phyloP scores from a whole-genome alignment of 768 basidiomycete genomes.

The Clitopilus hobsonii region DNA sequence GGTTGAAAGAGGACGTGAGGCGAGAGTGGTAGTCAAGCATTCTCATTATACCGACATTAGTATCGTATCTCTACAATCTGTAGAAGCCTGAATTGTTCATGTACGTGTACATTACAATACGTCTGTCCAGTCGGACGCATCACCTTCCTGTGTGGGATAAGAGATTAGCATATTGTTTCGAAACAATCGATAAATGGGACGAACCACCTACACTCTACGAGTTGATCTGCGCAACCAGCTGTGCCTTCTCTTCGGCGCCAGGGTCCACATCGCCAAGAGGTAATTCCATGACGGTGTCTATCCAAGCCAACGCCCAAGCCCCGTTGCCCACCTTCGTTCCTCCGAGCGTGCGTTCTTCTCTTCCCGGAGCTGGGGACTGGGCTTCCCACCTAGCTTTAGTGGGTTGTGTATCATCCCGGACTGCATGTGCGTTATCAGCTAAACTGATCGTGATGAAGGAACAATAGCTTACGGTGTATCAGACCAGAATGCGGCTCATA shows the following conservation, averaged over 20 bases:
- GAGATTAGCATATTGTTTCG: no score
- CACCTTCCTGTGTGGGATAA: no score
- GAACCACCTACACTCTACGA: not conserved
- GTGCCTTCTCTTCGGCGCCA: not conserved
- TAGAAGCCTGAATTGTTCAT: no score
- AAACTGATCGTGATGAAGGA: slow-evolving; percentile 2
- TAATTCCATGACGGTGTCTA: slow-evolving; percentile 55
- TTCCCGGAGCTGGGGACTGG: slow-evolving; percentile 39
- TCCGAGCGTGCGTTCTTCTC: slow-evolving; percentile 45
- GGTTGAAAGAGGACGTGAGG: not conserved
- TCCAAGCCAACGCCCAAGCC: slow-evolving; percentile 79
- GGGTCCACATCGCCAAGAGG: not conserved
- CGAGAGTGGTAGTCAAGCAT: not conserved
- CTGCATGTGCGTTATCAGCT: slow-evolving; percentile 27
- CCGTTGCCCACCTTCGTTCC: slow-evolving; percentile 73
- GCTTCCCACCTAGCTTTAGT: slow-evolving; percentile 58
- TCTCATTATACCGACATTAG: not conserved
- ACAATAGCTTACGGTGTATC: slow-evolving; percentile 56
- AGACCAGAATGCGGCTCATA: slow-evolving; percentile 82
- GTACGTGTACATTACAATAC: no score
- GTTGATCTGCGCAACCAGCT: not conserved
- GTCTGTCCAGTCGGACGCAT: no score
- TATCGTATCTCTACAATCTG: not conserved
- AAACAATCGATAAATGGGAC: not conserved
- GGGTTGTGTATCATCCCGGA: slow-evolving; percentile 77